Evolutionary conservation across 139 green algal genomes (phyloP), one percentile per base, ranked within the genome.

Genomic region (Chlamydomonas sphaeroides): DNA sequence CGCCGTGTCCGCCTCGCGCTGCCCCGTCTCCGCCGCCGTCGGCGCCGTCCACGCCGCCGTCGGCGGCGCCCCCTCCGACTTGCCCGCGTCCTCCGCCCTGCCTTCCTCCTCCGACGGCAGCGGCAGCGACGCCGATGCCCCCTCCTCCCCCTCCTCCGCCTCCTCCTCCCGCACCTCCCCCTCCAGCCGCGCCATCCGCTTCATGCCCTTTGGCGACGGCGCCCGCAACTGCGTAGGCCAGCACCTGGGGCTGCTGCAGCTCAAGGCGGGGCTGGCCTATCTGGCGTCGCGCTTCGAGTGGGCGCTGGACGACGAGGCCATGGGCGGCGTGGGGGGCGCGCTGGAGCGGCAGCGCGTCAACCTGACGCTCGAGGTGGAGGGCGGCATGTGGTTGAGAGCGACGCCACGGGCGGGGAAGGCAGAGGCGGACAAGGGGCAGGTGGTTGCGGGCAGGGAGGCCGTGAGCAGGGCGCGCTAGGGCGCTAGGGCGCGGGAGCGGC

Each of bases 191-290:
- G 49, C 51, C 69, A 76, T 65, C 28, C 72, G 57, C 28, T 80
- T 30, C 72, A 80, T 80, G 72, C 72, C 72, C 4, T 80, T 80
- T 28, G 36, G 56, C 38, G 72, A 80, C 56, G 72, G 72, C 72
- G 28, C 33, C 5, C 56, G 72, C 56, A 80, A 80, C 39, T 80
- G 72, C 56, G 72, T 80, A 57, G 72, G 72, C 15, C 72, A 80
- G 72, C 72, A 68, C 56, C 57, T 80, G 38, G 72, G n/a, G 5
- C 57, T 68, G 72, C 70, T 78, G 23, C 33, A 53, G 70, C 23
- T 78, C 35, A 78, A 78, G 49, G 70, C 45, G 59, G n/a, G 59
- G 45, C 23, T 78, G 70, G 6, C 70, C 21, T 78, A 78, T 51
- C 28, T 68, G 38, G 56, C 51, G 36, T 38, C 32, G 11, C 39